Conservation (phyloP, 116 monocot species). For the Dioscorea cayenensis region DNA sequence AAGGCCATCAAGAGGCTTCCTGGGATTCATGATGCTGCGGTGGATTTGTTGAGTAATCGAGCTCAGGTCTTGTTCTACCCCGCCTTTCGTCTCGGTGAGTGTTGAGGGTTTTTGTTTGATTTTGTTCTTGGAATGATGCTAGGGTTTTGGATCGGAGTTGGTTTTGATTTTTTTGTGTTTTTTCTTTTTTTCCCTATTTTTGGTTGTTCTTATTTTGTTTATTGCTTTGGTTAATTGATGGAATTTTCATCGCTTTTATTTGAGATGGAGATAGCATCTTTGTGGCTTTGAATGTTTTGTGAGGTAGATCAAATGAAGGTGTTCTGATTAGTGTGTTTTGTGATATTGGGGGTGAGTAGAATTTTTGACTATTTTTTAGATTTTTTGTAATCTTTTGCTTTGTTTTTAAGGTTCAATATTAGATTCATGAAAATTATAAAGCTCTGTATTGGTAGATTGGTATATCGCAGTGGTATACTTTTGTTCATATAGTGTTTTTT, state of each 20-base stretch:
- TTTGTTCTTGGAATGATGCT: background rate
- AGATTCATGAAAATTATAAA: no score
- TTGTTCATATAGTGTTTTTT: no score
- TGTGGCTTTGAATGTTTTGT: background rate
- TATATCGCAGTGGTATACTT: no score
- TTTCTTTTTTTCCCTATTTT: background rate
- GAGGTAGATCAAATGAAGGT: background rate
- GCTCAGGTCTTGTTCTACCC: constrained; percentile 73
- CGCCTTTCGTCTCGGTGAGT: constrained; percentile 63
- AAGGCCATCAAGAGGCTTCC: constrained; percentile 79
- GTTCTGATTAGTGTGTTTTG: background rate
- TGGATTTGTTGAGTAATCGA: constrained; percentile 64
- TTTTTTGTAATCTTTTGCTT: no score
- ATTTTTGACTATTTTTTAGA: no score
- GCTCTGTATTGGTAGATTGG: no score
- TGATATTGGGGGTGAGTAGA: no score
- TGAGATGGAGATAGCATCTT: background rate
- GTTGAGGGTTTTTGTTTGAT: background rate
- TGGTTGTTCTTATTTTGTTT: background rate
- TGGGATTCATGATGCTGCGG: constrained; percentile 80
- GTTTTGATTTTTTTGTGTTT: background rate
- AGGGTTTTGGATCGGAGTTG: background rate
- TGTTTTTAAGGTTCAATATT: no score
- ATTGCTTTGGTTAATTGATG: background rate
- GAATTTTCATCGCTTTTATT: background rate